Base-by-base conservation (phyloP, 1,284 basidiomycete species). In the Tylopilus sp. region DNA sequence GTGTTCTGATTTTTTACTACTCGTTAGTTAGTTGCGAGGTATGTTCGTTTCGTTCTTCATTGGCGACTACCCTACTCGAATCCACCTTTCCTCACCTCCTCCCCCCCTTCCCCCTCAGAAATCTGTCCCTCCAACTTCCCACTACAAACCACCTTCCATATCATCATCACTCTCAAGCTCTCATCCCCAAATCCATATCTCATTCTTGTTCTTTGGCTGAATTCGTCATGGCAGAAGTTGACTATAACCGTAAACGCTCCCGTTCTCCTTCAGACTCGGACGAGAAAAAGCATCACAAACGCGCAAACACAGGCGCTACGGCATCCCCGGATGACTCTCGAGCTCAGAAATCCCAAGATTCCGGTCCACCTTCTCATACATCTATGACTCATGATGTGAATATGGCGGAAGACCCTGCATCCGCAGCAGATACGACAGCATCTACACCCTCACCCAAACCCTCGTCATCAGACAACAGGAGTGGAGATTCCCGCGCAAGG, bases 221-320 rank as follows among this genome's bases (percentile, higher is more conserved):
- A 75, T 74, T 75, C 76, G 79, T 76, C 68, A 87, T 86, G 83
- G 81, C 83, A 85, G 86, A 85, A 76, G 76, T 78, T 75, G 87
- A 89, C 73, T 76, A 77, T 57, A 87, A 75, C 66, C 84, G 88
- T 71, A 90, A 91, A 72, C 82, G 89, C 61, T 91, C 89, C 58
- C 86, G 87, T 66, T 90, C 88, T 49, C 84, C 87, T 50, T 89
- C 87, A 61, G 87, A 90, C 72, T 78, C 74, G 67, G 88, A 89
- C 62, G 76, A 84, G 62, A 82, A 82, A 61, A 87, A 89, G 72
- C 77, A 79, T 56, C 75, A 84, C 70, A 91, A 91, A 74, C 84
- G 88, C 68, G 77, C 84, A 68, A 90, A 91, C 66, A 90, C 85
- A 56, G 88, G 85, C 74, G 74, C 74, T 64, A 66, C 76, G 54